Base-by-base conservation (phyloP, 805 yeast species). In the Hanseniaspora lindneri region DNA sequence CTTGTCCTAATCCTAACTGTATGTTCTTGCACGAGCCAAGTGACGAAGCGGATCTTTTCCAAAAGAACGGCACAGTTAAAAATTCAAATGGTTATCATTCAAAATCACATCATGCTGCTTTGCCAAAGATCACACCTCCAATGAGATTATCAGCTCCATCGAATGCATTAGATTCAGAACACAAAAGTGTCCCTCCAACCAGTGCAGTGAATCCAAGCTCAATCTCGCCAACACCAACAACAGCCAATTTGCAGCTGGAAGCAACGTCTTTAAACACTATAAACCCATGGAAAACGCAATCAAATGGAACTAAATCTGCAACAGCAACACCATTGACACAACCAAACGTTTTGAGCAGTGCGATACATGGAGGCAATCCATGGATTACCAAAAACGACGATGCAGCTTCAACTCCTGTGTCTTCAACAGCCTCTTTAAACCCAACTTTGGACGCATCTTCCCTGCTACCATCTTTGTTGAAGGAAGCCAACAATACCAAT, bases 1-100 rank as follows among this genome's bases (percentile, higher is more conserved):
- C 92, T 9, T 92, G 99, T 67, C 98, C 95, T 52, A 92, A 92
- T 66, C 97, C 97, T 53, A 86, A 87, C 60, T 92, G 99, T 73
- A 92, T 92, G 98, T 92, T 92, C 60, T 72, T 92, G 58, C 99
- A 92, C 64, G 98, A 92, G 66, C 98, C 98, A 6, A 98, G 99
- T 51, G 99, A 92, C 69, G 98, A 92, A 64, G 97, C 97, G 1
- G 98, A 92, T 59, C 83, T 95, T 10, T 89, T 84, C 66, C 85
- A 95, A 24, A 79, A 96, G 64, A 11, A 37, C 17, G 49, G 52
- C 2, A n/a, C 39, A 10, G 34, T 28, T 4, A 41, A 41, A 20
- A 39, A 10, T 19, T 17, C 44, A 4, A 16, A 37, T 23, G 51
- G 49, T 14, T 54, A 51, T 20, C 47, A 36, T n/a, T 42, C 48